A percentile compares a stretch with the other conserved stretches of the same genome.
These are phyloP conservation scores for Asclepias syriaca DNA, from an alignment of 257 asterid genomes.

Conservation along the genomic window DNA sequence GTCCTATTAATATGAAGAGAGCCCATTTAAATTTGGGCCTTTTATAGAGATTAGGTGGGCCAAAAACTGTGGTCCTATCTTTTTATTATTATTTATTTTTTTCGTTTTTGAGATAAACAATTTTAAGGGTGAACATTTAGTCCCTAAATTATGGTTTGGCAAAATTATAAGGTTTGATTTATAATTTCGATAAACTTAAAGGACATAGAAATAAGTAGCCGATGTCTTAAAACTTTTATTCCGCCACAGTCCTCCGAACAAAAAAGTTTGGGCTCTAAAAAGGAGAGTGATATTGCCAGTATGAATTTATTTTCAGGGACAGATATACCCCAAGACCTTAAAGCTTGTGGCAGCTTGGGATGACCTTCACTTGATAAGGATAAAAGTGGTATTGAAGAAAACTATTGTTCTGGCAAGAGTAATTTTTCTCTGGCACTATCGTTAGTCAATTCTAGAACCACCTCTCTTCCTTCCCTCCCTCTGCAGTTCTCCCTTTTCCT, in stretches of 20 bases:
- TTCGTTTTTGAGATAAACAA: too few relatives aligned
- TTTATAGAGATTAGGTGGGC: too few relatives aligned
- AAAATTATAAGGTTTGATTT: neutral
- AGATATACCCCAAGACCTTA: neutral
- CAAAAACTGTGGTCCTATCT: too few relatives aligned
- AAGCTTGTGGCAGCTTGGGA: neutral
- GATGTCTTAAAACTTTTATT: neutral
- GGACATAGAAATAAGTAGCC: neutral
- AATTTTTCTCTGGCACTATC: conserved; percentile 1
- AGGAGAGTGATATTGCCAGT: neutral
- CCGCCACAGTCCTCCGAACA: neutral
- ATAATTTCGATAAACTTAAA: neutral
- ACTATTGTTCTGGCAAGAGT: neutral
- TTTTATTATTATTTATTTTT: too few relatives aligned
- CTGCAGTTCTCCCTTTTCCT: neutral
- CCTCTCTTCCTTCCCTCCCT: too few relatives aligned
- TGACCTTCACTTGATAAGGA: neutral
- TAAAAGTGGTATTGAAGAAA: neutral
- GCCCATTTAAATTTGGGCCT: neutral
- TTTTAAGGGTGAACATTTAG: too few relatives aligned
- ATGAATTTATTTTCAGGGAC: neutral
- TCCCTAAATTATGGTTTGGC: neutral
- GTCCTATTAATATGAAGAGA: neutral
- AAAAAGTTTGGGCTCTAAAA: neutral
- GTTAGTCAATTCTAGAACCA: conserved; percentile 7